Evolutionary conservation across 441 rosid genomes (phyloP).

Genomic region (Macaranga tanarius): DNA sequence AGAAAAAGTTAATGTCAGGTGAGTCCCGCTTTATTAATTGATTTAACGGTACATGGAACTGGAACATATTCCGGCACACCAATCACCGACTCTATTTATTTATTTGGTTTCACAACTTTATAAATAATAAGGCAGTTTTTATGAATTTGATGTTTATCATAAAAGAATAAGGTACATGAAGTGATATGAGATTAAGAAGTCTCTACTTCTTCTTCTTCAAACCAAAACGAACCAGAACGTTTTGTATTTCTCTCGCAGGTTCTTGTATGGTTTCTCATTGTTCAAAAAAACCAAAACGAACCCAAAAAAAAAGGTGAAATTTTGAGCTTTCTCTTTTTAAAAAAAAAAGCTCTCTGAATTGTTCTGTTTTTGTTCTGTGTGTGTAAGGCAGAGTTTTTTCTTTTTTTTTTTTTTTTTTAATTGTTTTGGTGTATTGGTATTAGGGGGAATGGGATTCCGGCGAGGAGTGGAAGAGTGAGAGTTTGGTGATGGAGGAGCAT

Average conservation of each 20-base stretch:
- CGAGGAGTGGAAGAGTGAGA: conserved; percentile 21
- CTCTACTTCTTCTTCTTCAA: too few relatives aligned
- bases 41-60: too few relatives aligned
- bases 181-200: too few relatives aligned
- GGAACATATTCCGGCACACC: too few relatives aligned
- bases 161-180: too few relatives aligned
- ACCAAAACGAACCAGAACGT: conserved; percentile 2
- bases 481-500: conserved; percentile 42
- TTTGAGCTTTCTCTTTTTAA: neutral
- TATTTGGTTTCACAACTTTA: too few relatives aligned
- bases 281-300: neutral
- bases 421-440: conserved; percentile 15
- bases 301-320: neutral
- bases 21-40: too few relatives aligned
- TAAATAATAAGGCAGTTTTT: too few relatives aligned
- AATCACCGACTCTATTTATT: too few relatives aligned
- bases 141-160: too few relatives aligned
- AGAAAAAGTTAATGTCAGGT: too few relatives aligned
- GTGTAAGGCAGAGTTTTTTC: conserved; percentile 34
- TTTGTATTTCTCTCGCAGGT: neutral
- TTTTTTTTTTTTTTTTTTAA: conserved; percentile 12
- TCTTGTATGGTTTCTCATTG: too few relatives aligned
- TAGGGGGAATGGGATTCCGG: conserved; percentile 40
- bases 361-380: conserved; percentile 30
- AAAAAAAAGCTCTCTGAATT: conserved; percentile 24